Conservation (phyloP, 345 rosid species). For the Salix arbutifolia region DNA sequence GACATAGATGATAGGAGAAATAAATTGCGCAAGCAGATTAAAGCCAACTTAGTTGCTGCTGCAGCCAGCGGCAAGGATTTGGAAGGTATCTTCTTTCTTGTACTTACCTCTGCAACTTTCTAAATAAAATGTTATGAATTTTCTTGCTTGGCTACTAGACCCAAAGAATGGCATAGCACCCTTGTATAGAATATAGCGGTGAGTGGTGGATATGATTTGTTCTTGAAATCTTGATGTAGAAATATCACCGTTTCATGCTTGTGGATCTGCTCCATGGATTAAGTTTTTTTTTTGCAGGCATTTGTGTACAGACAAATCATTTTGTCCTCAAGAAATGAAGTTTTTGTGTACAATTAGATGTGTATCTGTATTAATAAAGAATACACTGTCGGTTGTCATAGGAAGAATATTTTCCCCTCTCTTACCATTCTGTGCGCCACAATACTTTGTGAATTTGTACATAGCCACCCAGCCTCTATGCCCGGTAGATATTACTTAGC, state of each 20-base stretch:
- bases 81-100: slow-evolving; percentile 58
- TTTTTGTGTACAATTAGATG: not conserved
- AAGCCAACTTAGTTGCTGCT: slow-evolving; percentile 85
- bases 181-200: not conserved
- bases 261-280: not conserved
- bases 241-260: not conserved
- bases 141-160: too few species aligned
- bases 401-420: not conserved
- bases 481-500: not conserved
- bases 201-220: not conserved
- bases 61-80: slow-evolving; percentile 97
- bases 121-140: not conserved
- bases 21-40: slow-evolving; percentile 87
- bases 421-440: not conserved
- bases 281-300: not conserved
- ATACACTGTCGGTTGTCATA: not conserved
- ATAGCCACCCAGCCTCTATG: not conserved
- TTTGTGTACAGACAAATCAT: not conserved
- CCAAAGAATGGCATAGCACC: not conserved
- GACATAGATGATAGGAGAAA: slow-evolving; percentile 72
- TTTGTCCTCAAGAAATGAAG: not conserved
- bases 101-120: not conserved
- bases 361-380: not conserved
- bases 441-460: not conserved
- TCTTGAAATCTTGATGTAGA: not conserved